Base-by-base conservation (phyloP, 1,284 basidiomycete species). In the Cutaneotrichosporon sp. region DNA sequence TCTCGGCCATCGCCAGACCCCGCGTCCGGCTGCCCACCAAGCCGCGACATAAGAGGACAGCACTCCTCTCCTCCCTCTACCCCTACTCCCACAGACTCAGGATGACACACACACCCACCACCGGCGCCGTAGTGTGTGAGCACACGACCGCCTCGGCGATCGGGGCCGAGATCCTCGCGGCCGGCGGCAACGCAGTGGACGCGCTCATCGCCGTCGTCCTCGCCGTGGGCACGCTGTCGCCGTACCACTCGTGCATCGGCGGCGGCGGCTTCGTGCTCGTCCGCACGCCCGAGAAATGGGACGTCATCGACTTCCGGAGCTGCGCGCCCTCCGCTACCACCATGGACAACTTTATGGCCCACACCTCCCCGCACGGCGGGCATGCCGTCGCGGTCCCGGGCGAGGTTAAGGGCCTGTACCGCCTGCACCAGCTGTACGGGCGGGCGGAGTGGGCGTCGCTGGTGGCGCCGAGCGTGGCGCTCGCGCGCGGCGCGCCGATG, bases 401-500 rank as follows among this genome's bases (percentile, higher is more conserved):
- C 18, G 66, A 74, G 46, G 50, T 76, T 16, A 51, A 49, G 43
- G 74, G 74, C 1, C 49, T 76, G 2, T 62, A 60, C 50, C 62
- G 58, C 49, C 60, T 76, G n/a, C 74, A 76, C 52, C 14, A 59
- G 29, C 49, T 36, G 22, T 65, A 71, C 55, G 74, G 74, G 1
- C 18, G 20, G 24, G 58, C 74, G 22, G 33, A 64, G 20, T 76
- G 73, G 74, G 25, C 25, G 3, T 54, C 60, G 18, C 57, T 72
- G 10, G 61, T 76, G 18, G 51, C 59, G 27, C 65, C 64, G 14
- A 60, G 58, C 11, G 70, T 75, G 20, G 20, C 46, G 10, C 50
- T 75, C 0, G 68, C 72, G 4, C 45, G 67, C 33, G 84, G 87
- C 2, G 88, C 93, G 72, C 92, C 91, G 25, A 65, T 78, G 43